These are phyloP conservation scores for Acacia melanoxylon DNA, from an alignment of 306 rosid genomes.

Conservation along the genomic window DNA sequence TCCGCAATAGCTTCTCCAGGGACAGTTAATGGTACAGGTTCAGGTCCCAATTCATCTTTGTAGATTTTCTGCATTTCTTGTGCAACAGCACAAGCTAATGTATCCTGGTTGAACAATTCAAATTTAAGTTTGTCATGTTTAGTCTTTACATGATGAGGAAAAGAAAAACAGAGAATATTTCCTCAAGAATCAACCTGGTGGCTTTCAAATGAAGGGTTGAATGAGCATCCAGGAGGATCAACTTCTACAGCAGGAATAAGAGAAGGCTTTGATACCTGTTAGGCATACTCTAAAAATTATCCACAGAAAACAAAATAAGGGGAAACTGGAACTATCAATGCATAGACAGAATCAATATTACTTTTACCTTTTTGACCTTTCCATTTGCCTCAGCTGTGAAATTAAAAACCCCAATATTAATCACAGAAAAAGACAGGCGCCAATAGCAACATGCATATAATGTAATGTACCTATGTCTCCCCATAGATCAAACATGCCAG, in stretches of 20 bases:
- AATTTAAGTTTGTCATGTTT: not conserved
- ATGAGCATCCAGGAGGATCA: slow-evolving; percentile 92
- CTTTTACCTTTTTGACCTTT: slow-evolving; percentile 62
- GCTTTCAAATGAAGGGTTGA: slow-evolving; percentile 75
- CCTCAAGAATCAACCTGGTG: slow-evolving; percentile 68
- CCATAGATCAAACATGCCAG: slow-evolving; percentile 65
- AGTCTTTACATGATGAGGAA: not conserved
- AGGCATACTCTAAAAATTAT: slow-evolving; percentile 24
- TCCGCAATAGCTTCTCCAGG: slow-evolving; percentile 69
- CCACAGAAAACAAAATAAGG: slow-evolving; percentile 9
- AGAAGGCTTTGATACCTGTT: slow-evolving; percentile 57
- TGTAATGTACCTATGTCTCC: slow-evolving; percentile 62
- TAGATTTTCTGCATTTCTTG: slow-evolving; percentile 90
- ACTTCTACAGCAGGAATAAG: slow-evolving; percentile 90
- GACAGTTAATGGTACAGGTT: slow-evolving; percentile 87
- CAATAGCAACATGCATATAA: not conserved
- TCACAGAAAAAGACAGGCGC: slow-evolving; percentile 21
- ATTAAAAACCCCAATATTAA: slow-evolving; percentile 21
- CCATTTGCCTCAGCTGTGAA: slow-evolving; percentile 46
- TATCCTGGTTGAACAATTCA: slow-evolving; percentile 60
- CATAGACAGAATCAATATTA: not conserved
- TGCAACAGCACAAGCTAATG: slow-evolving; percentile 79
- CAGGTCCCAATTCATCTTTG: slow-evolving; percentile 85
- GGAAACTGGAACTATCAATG: not conserved
- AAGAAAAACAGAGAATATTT: not conserved